phyloP scores from a whole-genome alignment of 345 rosid genomes.

The Moricandia moricandioides region DNA sequence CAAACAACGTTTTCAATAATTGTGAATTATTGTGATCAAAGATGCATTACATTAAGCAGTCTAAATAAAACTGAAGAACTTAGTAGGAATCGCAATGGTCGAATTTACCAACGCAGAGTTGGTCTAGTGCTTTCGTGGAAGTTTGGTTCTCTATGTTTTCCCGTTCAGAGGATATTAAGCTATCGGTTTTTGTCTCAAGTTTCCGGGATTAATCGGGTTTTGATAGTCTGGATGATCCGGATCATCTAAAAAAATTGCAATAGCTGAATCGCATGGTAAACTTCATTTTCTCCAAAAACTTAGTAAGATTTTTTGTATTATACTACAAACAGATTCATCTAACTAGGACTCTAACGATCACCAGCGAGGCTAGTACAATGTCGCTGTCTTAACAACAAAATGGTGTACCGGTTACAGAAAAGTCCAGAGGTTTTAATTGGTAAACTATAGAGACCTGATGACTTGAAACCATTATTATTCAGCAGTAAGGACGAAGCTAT shows the following conservation, averaged over 20 bases:
- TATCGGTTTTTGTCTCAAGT: too few species aligned
- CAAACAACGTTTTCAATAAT: not conserved
- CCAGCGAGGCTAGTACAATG: constrained; percentile 28
- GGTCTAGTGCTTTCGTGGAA: too few species aligned
- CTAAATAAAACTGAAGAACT: not conserved
- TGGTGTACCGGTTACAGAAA: constrained; percentile 22
- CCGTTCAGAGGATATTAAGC: too few species aligned
- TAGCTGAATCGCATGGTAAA: not conserved
- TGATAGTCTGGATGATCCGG: too few species aligned
- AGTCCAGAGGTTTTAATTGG: constrained; percentile 22
- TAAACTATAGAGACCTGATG: not conserved
- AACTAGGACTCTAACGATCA: constrained; percentile 13
- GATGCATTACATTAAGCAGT: not conserved
- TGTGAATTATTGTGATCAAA: not conserved
- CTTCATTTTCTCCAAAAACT: not conserved
- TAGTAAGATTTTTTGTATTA: not conserved
- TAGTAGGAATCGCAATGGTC: not conserved
- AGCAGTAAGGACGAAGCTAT: constrained; percentile 22
- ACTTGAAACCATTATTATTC: constrained; percentile 12
- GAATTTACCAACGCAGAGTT: too few species aligned
- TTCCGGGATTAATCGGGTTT: too few species aligned
- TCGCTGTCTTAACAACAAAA: constrained; percentile 26
- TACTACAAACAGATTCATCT: not conserved
- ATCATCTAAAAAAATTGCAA: too few species aligned
- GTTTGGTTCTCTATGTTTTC: too few species aligned